Base-by-base conservation (phyloP, 2,329 filamentous ascomycete genomes). In the Xylariaceae sp. region DNA sequence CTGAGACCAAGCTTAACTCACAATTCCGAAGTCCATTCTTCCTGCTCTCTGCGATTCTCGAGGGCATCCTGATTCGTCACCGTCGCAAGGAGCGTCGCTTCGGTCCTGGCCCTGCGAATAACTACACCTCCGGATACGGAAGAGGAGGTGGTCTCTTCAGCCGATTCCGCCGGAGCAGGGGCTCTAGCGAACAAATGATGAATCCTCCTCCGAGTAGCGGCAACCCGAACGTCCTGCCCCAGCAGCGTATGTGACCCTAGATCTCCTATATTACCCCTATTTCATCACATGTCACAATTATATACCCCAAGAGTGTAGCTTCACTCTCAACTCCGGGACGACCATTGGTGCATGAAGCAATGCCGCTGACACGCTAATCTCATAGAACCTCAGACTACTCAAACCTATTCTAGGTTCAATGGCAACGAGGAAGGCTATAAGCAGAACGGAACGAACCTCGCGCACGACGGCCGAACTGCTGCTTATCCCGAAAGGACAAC, bases 21-120 rank as follows among this genome's bases (percentile, higher is more conserved):
- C 23, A 13, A 56, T 30, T 30, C 58, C 9, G 48, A 89, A 51
- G 86, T 53, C 73, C 89, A 76, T 86, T 93, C 74, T 94, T 93
- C 80, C 71, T 90, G 67, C 70, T 90, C 69, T 90, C 89, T 53
- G 84, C 89, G 55, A 71, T 86, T 59, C 78, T 88, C 63, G 89
- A 93, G 69, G 64, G 90, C 54, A 78, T 81, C 53, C 82, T 93
- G 51, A 82, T 83, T 67, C 85, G 86, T 61, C 80, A 89, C 73
- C 88, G 89, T 78, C 85, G 86, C 76, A 77, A 75, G 70, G 75
- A 78, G 65, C 63, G 69, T 61, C 69, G 72, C 39, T 74, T 75
- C 63, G 76, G 75, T 52, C 75, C 75, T 10, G 72, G 72, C 53
- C 75, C 76, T 2, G 72, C 69, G 54, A 77, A 77, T 68, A 71